Conservation (phyloP, 768 basidiomycete species). For the Auricularia auricula-judae region DNA sequence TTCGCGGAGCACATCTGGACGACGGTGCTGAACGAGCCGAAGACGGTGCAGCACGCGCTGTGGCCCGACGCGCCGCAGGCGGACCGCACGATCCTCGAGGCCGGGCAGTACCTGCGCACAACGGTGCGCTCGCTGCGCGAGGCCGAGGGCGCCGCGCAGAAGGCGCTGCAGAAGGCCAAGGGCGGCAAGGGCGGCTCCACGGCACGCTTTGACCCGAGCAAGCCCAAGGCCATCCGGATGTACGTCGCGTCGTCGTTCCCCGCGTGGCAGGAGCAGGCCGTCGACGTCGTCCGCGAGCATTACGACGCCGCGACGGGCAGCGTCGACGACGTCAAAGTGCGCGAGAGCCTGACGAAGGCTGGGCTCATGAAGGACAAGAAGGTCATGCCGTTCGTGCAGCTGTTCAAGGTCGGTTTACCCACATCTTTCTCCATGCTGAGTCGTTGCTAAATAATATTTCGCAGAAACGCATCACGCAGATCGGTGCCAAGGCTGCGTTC, state of each 20-base stretch:
- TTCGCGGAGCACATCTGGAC: conserved; percentile 88
- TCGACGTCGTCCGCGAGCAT: conserved; percentile 60
- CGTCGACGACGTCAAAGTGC: conserved; percentile 77
- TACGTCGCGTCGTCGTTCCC: conserved; percentile 89
- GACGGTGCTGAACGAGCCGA: conserved; percentile 55
- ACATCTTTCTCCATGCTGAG: not conserved
- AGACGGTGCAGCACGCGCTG: conserved; percentile 69
- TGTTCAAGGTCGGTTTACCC: conserved; percentile 80
- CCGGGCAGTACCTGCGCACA: conserved; percentile 75
- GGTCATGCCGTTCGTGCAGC: conserved; percentile 88
- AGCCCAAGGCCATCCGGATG: conserved; percentile 75
- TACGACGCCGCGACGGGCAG: conserved; percentile 45
- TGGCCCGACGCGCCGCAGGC: conserved; percentile 65
- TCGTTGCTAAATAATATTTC: conserved; percentile 3
- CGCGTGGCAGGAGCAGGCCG: conserved; percentile 83
- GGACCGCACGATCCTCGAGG: conserved; percentile 58
- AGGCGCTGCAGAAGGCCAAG: conserved; percentile 72
- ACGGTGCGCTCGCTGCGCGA: conserved; percentile 90
- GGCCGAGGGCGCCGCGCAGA: conserved; percentile 66
- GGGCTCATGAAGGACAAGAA: conserved; percentile 94
- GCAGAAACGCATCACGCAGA: conserved; percentile 74
- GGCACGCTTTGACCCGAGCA: conserved; percentile 69
- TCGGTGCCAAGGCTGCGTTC: conserved; percentile 69
- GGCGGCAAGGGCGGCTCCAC: conserved; percentile 36
- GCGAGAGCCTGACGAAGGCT: conserved; percentile 49